Conservation (phyloP, 2,329 filamentous ascomycete genomes). For the Phialemonium atrogriseum region DNA sequence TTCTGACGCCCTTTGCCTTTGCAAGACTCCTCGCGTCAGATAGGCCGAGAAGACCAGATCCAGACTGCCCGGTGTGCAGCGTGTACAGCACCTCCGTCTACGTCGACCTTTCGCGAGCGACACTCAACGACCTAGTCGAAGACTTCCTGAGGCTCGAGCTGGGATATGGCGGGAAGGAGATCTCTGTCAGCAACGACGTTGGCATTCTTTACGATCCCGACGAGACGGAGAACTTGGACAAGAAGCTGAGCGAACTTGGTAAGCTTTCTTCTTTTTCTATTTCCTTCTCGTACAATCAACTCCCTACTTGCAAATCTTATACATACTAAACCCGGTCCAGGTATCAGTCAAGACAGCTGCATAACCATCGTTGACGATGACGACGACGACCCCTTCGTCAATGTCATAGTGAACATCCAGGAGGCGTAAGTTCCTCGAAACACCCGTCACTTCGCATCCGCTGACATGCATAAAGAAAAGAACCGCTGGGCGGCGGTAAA, state of each 20-base stretch:
- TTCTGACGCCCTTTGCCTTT: conserved; percentile 61
- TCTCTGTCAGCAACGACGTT: conserved; percentile 66
- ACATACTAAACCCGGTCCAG: conserved; percentile 26
- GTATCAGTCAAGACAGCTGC: conserved; percentile 65
- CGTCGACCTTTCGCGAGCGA: conserved; percentile 64
- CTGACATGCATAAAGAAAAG: conserved; percentile 29
- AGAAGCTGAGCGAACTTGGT: conserved; percentile 72
- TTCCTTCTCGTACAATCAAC: too few relatives aligned
- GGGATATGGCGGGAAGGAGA: conserved; percentile 68
- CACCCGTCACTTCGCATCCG: conserved; percentile 11
- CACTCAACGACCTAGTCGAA: conserved; percentile 71
- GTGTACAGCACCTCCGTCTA: conserved; percentile 59
- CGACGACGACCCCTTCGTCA: conserved; percentile 65
- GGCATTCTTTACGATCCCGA: conserved; percentile 86
- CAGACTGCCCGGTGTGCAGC: conserved; percentile 75
- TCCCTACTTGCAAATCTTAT: conserved; percentile 5
- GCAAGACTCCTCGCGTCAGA: conserved; percentile 53
- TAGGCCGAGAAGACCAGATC: conserved; percentile 57
- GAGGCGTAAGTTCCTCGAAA: conserved; percentile 41
- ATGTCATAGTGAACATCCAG: conserved; percentile 65
- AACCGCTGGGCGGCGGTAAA: conserved; percentile 37
- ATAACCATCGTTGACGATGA: conserved; percentile 81
- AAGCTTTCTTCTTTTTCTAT: conserved; percentile 15
- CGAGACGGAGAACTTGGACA: conserved; percentile 74
- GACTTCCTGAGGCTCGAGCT: conserved; percentile 61